Evolutionary conservation across 768 basidiomycete genomes (phyloP), one percentile per base, ranked within the genome.

Genomic region (Leccinum subgranulosum): DNA sequence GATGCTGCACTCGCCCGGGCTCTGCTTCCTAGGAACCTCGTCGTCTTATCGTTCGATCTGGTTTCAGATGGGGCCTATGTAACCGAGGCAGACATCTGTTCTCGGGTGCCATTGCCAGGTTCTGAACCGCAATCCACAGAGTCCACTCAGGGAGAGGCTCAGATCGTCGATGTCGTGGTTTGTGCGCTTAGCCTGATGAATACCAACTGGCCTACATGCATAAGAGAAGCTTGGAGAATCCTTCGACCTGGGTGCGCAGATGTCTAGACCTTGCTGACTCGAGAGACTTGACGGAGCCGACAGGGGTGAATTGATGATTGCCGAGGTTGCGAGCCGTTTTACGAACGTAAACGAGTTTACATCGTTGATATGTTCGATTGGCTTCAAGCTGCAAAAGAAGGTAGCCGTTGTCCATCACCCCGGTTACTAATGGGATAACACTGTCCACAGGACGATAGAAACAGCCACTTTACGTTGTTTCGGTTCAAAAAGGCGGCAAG

Each of bases 111-210:
- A 3, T 72, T 98, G 5, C 95, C 97, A 2, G 96, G 96, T 27
- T 85, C 86, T 21, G 84, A 86, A 60, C 76, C 76, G 25, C 66
- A 60, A 17, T 75, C 72, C 6, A 63, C 70, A 15, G 72, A 73
- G 43, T 73, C 75, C 39, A 73, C 74, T 5, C 72, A 76, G 34
- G 84, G 82, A 28, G 80, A 82, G 52, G 92, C 85, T 1, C 87
- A 92, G 61, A 72, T 98, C 3, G 92, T 94, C 2, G 95, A 99
- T 69, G 86, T 93, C 6, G 94, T 85, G 7, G 87, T 98, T 23
- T 98, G 94, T 69, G 92, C 95, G 23, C 79, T 99, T 62, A 98
- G 95, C 67, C 78, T 99, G 60, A 99, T 99, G 97, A 90, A 92
- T 31, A 90, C 86, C 15, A 98, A 99, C 69, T 99, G 97, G 97